phyloP scores from a whole-genome alignment of 2,329 filamentous ascomycete species.

The Kalaharituber pfeilii region DNA sequence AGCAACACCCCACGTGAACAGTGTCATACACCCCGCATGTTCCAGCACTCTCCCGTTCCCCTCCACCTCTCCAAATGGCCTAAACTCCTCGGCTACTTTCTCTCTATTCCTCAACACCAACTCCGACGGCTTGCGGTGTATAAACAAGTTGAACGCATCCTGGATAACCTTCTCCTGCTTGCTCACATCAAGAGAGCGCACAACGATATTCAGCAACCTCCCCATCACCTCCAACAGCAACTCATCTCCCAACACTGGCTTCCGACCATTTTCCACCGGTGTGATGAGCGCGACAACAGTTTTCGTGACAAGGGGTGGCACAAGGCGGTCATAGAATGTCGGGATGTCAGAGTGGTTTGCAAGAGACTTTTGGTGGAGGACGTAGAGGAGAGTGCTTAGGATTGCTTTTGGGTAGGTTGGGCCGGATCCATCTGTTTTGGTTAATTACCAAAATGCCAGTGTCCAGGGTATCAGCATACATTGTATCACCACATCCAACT shows the following conservation, averaged over 20 bases:
- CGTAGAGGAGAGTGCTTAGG: conserved; percentile 43
- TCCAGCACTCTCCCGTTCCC: conserved; percentile 1
- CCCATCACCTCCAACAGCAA: conserved; percentile 42
- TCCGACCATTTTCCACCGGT: conserved; percentile 26
- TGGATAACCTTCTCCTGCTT: conserved; percentile 36
- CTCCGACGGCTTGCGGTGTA: conserved; percentile 24
- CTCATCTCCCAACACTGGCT: conserved; percentile 33
- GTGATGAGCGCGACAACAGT: conserved; percentile 25
- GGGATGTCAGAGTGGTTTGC: conserved; percentile 30
- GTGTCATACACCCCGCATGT: conserved; percentile 12
- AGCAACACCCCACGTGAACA: conserved; percentile 20
- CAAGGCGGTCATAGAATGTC: conserved; percentile 35
- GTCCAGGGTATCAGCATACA: conserved; percentile 22
- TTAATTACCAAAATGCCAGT: conserved; percentile 3
- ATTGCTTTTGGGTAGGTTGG: conserved; percentile 41
- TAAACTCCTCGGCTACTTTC: conserved; percentile 17
- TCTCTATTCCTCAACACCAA: conserved; percentile 26
- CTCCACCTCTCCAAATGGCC: conserved; percentile 15
- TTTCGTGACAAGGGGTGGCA: conserved; percentile 26
- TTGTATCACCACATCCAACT: conserved; percentile 39
- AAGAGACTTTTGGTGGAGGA: conserved; percentile 37
- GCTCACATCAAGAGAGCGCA: conserved; percentile 36
- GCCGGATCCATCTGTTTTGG: conserved; percentile 15
- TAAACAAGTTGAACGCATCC: conserved; percentile 40
- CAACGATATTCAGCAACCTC: conserved; percentile 41